Evolutionary conservation across 176 grass and related monocot species (phyloP).

Genomic region (Zoysia pacifica): DNA sequence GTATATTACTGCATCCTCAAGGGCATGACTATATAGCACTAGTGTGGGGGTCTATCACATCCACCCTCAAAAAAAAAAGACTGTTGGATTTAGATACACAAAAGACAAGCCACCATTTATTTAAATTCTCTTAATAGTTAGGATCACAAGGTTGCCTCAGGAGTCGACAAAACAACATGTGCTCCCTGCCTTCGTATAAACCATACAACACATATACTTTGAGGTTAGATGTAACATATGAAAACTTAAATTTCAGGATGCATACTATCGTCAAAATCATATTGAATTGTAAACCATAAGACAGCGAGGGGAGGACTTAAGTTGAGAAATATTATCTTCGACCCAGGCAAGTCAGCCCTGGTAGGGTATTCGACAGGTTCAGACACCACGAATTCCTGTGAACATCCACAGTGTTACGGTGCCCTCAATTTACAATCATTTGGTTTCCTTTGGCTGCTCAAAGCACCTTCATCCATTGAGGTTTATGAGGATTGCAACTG

Average conservation of each 20-base stretch:
- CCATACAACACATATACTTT: too few species aligned
- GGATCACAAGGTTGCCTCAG: neutral
- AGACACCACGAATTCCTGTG: neutral
- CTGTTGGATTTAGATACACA: neutral
- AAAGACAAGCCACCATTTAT: neutral
- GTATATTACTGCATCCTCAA: neutral
- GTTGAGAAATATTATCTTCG: neutral
- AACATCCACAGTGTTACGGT: neutral
- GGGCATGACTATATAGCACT: slow-evolving; percentile 14
- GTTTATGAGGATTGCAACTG: neutral
- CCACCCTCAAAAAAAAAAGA: neutral
- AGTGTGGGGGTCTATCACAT: neutral
- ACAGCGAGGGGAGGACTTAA: neutral
- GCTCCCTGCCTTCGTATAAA: neutral
- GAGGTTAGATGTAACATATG: too few species aligned
- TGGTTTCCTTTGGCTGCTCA: neutral
- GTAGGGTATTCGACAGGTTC: neutral
- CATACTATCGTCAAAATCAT: neutral
- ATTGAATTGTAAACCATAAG: neutral
- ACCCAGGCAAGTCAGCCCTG: neutral
- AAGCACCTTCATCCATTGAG: neutral
- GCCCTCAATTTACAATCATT: neutral
- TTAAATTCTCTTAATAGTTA: neutral
- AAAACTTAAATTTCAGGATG: too few species aligned
- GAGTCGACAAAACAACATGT: neutral